A percentile compares a stretch with the other conserved stretches of the same genome.
phyloP scores from a whole-genome alignment of 1,284 basidiomycete genomes.

The Cryptococcus sp. region DNA sequence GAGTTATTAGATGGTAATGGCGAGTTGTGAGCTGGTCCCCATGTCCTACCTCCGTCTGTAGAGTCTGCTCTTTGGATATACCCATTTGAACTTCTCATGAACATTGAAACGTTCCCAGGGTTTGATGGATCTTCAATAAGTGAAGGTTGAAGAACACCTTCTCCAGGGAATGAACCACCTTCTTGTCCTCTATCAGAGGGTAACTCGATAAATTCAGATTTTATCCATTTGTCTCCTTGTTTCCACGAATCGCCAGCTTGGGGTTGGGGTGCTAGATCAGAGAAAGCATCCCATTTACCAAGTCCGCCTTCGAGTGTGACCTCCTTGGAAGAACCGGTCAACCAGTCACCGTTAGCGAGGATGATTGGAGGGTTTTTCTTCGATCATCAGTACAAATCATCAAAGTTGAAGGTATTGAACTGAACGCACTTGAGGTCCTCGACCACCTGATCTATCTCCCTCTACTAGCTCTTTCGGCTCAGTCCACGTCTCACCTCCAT shows the following conservation, averaged over 20 bases:
- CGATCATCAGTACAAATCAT: not conserved
- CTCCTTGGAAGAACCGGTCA: conserved; percentile 14
- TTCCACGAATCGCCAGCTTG: conserved; percentile 1
- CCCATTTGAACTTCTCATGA: conserved; percentile 10
- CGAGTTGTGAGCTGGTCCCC: conserved; percentile 11
- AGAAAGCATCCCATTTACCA: conserved; percentile 7
- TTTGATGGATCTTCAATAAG: conserved; percentile 8
- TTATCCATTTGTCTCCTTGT: conserved; percentile 15
- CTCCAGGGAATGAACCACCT: conserved; percentile 14
- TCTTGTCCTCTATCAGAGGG: conserved; percentile 13
- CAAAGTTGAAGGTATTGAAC: not conserved
- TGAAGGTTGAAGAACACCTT: conserved; percentile 20
- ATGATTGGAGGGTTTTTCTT: conserved; percentile 16
- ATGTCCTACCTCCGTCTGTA: conserved; percentile 13
- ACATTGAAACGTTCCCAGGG: conserved; percentile 8
- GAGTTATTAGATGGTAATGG: conserved; percentile 20
- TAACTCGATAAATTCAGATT: conserved; percentile 10
- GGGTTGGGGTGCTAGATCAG: conserved; percentile 14
- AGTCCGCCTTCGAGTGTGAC: conserved; percentile 7
- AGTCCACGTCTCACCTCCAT: conserved; percentile 14
- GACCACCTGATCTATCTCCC: conserved; percentile 11
- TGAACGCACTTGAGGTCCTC: conserved; percentile 10
- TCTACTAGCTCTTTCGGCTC: conserved; percentile 9
- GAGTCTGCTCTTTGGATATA: conserved; percentile 15
- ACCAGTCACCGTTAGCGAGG: conserved; percentile 16